phyloP scores from a whole-genome alignment of 495 filamentous ascomycete species.

The Penicillium subrubescens region DNA sequence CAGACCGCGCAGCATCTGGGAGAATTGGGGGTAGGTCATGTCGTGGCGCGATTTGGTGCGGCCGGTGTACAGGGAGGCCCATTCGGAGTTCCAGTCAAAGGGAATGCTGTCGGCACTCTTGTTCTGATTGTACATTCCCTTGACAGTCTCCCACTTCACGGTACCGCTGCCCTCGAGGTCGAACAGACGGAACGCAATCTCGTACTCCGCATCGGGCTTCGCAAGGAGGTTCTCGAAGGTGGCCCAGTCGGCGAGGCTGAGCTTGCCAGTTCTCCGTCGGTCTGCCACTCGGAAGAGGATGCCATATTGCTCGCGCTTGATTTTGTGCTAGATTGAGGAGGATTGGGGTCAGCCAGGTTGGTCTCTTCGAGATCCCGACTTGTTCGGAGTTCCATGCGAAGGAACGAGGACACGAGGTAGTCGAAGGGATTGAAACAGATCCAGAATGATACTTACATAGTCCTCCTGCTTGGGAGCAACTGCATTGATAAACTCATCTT shows the following conservation, averaged over 20 bases:
- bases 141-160: constrained; percentile 86
- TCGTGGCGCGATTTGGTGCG: constrained; percentile 79
- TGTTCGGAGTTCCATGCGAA: background rate
- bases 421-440: background rate
- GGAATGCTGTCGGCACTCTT: constrained; percentile 80
- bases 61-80: constrained; percentile 93
- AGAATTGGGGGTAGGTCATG: constrained; percentile 95
- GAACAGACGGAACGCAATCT: constrained; percentile 97
- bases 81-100: constrained; percentile 96
- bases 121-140: constrained; percentile 76
- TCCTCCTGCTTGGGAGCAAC: constrained; percentile 86
- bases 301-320: constrained; percentile 89
- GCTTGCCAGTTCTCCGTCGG: constrained; percentile 65
- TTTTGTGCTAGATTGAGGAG: constrained; percentile 74
- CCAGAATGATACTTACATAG: constrained; percentile 68
- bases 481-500: constrained; percentile 84
- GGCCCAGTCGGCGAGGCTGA: constrained; percentile 83
- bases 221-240: constrained; percentile 90
- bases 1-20: constrained; percentile 94
- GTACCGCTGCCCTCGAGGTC: constrained; percentile 78
- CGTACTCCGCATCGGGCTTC: constrained; percentile 97
- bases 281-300: constrained; percentile 93
- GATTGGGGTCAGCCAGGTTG: constrained; percentile 17
- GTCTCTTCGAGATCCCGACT: constrained; percentile 1
- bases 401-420: background rate